Base-by-base conservation (phyloP, 306 rosid species). In the Lathyrus oleraceus region DNA sequence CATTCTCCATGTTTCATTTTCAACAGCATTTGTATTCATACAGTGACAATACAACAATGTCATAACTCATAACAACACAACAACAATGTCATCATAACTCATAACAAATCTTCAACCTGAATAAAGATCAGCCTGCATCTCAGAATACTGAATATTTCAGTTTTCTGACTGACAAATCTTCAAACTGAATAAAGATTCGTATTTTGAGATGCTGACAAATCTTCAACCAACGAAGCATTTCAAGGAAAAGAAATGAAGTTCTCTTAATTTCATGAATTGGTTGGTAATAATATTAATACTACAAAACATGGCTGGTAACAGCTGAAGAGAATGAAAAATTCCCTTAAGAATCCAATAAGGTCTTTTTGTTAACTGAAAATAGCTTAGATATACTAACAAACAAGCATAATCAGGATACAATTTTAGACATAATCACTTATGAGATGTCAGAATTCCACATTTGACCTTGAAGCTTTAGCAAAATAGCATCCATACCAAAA, bases 261-360 rank as follows among this genome's bases (percentile, higher is more conserved):
- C 9, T 32, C 68, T 52, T 71, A 32, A 51, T 61, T 45, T 35
- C 52, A 79, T 47, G 67, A 79, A 63, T 76, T 63, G 58, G 71
- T 76, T 63, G 58, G 71, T 40, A 43, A 75, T 54, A 59, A 61
- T 15, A 76, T 67, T 64, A 67, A 65, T 66, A 70, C 32, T 69
- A 76, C 71, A 82, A 2, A 47, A 68, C 79, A 79, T 15, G 44
- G 52, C 64, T 58, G 63, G 63, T 49, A 77, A 53, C 60, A 72
- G 73, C 56, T 58, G 67, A 87, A 87, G 98, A 90, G 96, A 93
- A 93, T 90, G 87, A 90, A 93, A 76, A 74, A 78, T 93, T 93
- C 96, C 97, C 96, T 83, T 81, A 60, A 71, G 27, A 76, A 77
- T 75, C 35, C 44, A 61, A 44, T 53, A 80, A 54, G 66, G 70